phyloP scores from a whole-genome alignment of 2,329 filamentous ascomycete species.

The Malbranchea zuffiana region DNA sequence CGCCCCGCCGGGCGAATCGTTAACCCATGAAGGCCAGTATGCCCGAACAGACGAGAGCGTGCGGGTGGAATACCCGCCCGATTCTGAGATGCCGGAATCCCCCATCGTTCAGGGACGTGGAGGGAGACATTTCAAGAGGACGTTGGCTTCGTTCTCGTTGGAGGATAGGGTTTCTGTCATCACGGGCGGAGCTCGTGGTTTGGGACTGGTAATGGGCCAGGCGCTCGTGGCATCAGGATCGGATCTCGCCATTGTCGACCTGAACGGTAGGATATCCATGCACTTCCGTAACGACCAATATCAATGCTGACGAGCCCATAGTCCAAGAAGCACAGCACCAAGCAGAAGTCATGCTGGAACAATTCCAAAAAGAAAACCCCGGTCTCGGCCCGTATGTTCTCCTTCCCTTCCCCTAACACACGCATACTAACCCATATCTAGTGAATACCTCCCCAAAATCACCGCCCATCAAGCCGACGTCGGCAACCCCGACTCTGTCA shows the following conservation, averaged over 20 bases:
- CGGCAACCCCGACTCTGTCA: slow-evolving; percentile 66
- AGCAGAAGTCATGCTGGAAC: slow-evolving; percentile 59
- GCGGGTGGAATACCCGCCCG: slow-evolving; percentile 65
- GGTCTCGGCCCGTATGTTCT: slow-evolving; percentile 52
- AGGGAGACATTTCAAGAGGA: slow-evolving; percentile 73
- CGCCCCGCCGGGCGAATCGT: slow-evolving; percentile 7
- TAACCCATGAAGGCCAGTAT: slow-evolving; percentile 52
- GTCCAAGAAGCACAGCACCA: slow-evolving; percentile 75
- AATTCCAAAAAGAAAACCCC: slow-evolving; percentile 71
- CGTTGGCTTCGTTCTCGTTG: slow-evolving; percentile 74
- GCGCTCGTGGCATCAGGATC: slow-evolving; percentile 80
- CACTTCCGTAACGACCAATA: background rate
- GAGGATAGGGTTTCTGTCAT: slow-evolving; percentile 74
- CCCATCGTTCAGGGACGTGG: slow-evolving; percentile 63
- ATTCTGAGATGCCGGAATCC: slow-evolving; percentile 60
- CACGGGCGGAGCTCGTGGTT: slow-evolving; percentile 78
- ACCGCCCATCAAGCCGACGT: slow-evolving; percentile 89
- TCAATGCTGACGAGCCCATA: slow-evolving; percentile 27
- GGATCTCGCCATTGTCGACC: slow-evolving; percentile 81
- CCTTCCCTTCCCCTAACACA: background rate
- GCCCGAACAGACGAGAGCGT: slow-evolving; percentile 72
- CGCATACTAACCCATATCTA: background rate
- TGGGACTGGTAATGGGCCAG: slow-evolving; percentile 88
- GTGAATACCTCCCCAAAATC: slow-evolving; percentile 58
- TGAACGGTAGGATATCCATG: slow-evolving; percentile 60